These are phyloP conservation scores for Craterostigma plantagineum DNA, from an alignment of 257 asterid species.

Conservation along the genomic window DNA sequence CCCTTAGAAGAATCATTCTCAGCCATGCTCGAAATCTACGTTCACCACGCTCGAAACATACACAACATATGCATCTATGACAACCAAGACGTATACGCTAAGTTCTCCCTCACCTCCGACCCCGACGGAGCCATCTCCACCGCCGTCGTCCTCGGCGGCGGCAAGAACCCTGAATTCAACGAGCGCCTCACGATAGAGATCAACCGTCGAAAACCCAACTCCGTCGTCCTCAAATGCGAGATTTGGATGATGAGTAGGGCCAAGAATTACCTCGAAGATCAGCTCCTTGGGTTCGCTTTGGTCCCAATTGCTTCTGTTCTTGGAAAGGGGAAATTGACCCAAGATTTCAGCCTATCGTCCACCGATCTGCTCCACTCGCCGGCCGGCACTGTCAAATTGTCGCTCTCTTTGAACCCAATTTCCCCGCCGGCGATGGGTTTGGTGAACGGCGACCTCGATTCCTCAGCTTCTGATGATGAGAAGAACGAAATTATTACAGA, in stretches of 20 bases:
- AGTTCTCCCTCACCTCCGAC: constrained; percentile 63
- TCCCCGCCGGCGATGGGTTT: constrained; percentile 63
- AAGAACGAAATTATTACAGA: constrained; percentile 16
- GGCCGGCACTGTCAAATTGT: constrained; percentile 75
- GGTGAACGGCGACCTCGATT: constrained; percentile 27
- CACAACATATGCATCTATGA: constrained; percentile 94
- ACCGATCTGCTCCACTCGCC: constrained; percentile 97
- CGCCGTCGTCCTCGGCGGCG: constrained; percentile 74
- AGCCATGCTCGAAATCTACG: constrained; percentile 45
- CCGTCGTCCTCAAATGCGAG: constrained; percentile 84
- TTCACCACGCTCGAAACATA: constrained; percentile 84
- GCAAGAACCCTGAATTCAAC: constrained; percentile 70
- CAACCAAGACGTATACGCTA: constrained; percentile 90
- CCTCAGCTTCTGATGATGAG: constrained; percentile 15
- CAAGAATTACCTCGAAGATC: constrained; percentile 80
- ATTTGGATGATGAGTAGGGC: constrained; percentile 97
- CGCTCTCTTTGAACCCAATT: constrained; percentile 42
- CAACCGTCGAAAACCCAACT: constrained; percentile 24
- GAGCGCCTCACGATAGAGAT: constrained; percentile 47
- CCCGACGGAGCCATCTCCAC: constrained; percentile 70
- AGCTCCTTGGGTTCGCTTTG: constrained; percentile 79
- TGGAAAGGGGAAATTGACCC: constrained; percentile 49
- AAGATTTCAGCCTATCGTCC: constrained; percentile 78
- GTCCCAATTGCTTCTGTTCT: constrained; percentile 69
- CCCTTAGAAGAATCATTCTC: not conserved